These are phyloP conservation scores for Colletotrichum phormii DNA, from an alignment of 2,329 filamentous ascomycete genomes.

Conservation along the genomic window DNA sequence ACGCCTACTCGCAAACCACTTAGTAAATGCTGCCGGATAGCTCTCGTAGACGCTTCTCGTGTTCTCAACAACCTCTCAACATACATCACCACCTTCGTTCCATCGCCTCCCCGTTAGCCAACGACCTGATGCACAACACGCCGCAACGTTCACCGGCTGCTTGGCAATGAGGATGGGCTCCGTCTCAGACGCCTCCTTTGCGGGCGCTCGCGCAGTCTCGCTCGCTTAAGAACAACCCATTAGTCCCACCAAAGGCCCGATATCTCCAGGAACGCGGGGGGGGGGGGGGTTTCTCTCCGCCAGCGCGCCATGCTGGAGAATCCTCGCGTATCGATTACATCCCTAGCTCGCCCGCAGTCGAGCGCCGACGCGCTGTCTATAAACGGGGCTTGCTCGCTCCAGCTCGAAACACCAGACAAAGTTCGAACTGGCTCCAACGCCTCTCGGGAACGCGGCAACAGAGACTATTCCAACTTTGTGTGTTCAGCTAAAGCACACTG, in stretches of 20 bases:
- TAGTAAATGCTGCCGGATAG: too few relatives aligned
- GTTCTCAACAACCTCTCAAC: background rate
- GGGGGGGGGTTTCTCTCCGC: slow-evolving; percentile 5
- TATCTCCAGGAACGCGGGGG: slow-evolving; percentile 16
- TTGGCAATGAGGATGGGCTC: background rate
- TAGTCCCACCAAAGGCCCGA: slow-evolving; percentile 24
- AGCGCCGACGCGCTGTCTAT: background rate
- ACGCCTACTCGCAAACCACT: background rate
- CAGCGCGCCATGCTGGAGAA: background rate
- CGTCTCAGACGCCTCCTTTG: background rate
- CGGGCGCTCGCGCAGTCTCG: background rate
- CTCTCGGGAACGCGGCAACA: background rate
- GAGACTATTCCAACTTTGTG: background rate
- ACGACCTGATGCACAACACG: background rate
- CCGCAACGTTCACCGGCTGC: background rate
- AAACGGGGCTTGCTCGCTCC: background rate
- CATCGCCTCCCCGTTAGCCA: background rate
- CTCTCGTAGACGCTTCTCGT: background rate
- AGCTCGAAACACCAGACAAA: background rate
- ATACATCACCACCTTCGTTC: background rate
- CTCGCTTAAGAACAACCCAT: background rate
- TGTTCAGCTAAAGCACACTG: background rate
- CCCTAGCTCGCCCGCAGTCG: background rate
- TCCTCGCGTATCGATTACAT: background rate
- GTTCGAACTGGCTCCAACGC: background rate